phyloP scores from a whole-genome alignment of 768 basidiomycete species.

The Leccinellum rugosiceps region DNA sequence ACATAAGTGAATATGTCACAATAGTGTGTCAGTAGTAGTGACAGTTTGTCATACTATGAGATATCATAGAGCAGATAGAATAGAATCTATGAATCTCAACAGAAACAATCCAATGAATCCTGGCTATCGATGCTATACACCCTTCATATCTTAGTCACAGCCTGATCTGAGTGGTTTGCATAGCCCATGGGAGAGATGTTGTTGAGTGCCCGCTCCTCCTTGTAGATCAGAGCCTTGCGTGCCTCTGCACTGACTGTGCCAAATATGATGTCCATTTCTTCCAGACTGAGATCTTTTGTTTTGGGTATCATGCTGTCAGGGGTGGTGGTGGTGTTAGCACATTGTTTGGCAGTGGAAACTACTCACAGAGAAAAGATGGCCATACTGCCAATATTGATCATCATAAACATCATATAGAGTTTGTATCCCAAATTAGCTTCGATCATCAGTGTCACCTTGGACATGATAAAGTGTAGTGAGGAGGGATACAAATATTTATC shows the following conservation, averaged over 20 bases:
- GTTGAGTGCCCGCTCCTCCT: constrained; percentile 37
- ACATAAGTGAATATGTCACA: too few relatives aligned
- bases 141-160: constrained; percentile 8
- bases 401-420: constrained; percentile 73
- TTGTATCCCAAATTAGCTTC: constrained; percentile 64
- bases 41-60: too few relatives aligned
- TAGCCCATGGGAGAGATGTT: background rate
- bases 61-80: too few relatives aligned
- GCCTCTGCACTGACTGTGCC: constrained; percentile 55
- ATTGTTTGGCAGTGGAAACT: too few relatives aligned
- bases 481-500: background rate
- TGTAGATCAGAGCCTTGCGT: constrained; percentile 51
- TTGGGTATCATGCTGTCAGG: constrained; percentile 51
- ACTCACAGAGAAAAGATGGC: constrained; percentile 60
- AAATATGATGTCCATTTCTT: constrained; percentile 57
- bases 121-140: background rate
- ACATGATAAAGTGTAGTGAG: constrained; percentile 59
- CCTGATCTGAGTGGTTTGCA: background rate
- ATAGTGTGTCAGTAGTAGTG: too few relatives aligned
- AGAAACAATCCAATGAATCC: too few relatives aligned
- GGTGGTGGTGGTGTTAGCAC: background rate
- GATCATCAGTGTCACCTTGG: constrained; percentile 67
- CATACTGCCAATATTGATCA: constrained; percentile 73
- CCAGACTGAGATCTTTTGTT: constrained; percentile 54
- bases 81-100: too few relatives aligned